phyloP scores from a whole-genome alignment of 108 stramenopile species.

The Nitzschia putrida region DNA sequence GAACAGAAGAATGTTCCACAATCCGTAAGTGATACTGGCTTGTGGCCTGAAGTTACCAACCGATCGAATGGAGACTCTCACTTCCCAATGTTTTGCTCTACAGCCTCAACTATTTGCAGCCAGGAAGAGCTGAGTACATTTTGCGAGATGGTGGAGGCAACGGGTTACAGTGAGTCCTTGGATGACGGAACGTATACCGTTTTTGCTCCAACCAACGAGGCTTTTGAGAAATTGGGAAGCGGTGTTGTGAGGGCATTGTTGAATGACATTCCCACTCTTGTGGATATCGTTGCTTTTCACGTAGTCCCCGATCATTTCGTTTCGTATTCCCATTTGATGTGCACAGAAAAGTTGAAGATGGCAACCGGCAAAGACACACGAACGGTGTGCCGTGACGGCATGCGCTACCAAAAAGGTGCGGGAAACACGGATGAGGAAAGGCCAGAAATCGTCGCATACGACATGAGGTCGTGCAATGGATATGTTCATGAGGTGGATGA shows the following conservation, averaged over 20 bases:
- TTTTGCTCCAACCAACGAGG: constrained; percentile 34
- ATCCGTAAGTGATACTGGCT: too few relatives aligned
- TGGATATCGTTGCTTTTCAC: constrained; percentile 29
- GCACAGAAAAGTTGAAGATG: constrained; percentile 35
- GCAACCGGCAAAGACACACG: constrained; percentile 33
- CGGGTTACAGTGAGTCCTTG: too few relatives aligned
- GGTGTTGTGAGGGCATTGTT: neutral
- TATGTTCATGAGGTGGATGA: constrained; percentile 43
- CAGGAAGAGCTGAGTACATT: too few relatives aligned
- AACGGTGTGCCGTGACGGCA: constrained; percentile 12
- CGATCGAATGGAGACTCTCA: too few relatives aligned
- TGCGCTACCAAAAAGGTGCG: constrained; percentile 16
- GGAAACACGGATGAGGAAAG: constrained; percentile 13
- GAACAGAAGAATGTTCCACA: too few relatives aligned
- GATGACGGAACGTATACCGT: constrained; percentile 16
- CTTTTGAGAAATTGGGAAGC: constrained; percentile 9
- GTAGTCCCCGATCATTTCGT: constrained; percentile 1
- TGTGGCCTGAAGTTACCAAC: too few relatives aligned
- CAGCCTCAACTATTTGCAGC: too few relatives aligned
- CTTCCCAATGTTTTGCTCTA: too few relatives aligned
- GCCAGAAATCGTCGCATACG: constrained; percentile 12
- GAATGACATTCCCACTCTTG: constrained; percentile 11
- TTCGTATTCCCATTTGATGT: constrained; percentile 8
- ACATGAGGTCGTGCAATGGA: constrained; percentile 46
- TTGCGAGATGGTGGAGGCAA: too few relatives aligned